Evolutionary conservation across 768 basidiomycete genomes (phyloP).

Genomic region (Agaricus bisporus): DNA sequence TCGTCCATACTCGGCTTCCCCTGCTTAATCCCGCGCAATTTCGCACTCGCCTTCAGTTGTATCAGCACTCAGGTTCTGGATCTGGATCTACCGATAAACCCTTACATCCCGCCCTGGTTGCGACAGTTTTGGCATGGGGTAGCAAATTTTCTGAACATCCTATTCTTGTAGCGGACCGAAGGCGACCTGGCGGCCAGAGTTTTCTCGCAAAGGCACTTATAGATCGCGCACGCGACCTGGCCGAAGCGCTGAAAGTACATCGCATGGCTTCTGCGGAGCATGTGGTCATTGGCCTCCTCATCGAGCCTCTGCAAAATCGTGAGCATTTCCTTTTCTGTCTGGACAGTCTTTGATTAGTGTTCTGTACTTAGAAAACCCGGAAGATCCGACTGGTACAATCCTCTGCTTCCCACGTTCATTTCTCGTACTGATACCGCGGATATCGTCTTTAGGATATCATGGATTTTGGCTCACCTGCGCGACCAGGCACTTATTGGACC

Average conservation of each 20-base stretch:
- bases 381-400: constrained; percentile 59
- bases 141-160: constrained; percentile 92
- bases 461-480: constrained; percentile 80
- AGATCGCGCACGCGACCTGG: constrained; percentile 76
- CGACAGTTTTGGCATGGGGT: constrained; percentile 87
- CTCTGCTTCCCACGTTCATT: constrained; percentile 8
- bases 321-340: constrained; percentile 30
- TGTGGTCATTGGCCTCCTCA: constrained; percentile 73
- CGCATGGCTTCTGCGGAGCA: constrained; percentile 74
- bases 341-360: constrained; percentile 9
- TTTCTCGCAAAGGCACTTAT: constrained; percentile 72
- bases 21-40: constrained; percentile 82
- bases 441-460: constrained; percentile 54
- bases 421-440: constrained; percentile 9
- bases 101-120: constrained; percentile 70
- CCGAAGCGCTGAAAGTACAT: constrained; percentile 84
- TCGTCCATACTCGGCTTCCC: constrained; percentile 83
- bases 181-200: constrained; percentile 66
- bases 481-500: constrained; percentile 71
- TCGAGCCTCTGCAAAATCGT: constrained; percentile 87
- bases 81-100: constrained; percentile 30
- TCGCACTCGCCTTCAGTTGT: constrained; percentile 59
- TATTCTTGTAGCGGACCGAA: constrained; percentile 71
- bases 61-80: constrained; percentile 21
- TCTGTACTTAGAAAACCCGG: constrained; percentile 53